Evolutionary conservation across 805 yeast genomes (phyloP), one percentile per base, ranked within the genome.

Genomic region (Starmerella etchellsii): DNA sequence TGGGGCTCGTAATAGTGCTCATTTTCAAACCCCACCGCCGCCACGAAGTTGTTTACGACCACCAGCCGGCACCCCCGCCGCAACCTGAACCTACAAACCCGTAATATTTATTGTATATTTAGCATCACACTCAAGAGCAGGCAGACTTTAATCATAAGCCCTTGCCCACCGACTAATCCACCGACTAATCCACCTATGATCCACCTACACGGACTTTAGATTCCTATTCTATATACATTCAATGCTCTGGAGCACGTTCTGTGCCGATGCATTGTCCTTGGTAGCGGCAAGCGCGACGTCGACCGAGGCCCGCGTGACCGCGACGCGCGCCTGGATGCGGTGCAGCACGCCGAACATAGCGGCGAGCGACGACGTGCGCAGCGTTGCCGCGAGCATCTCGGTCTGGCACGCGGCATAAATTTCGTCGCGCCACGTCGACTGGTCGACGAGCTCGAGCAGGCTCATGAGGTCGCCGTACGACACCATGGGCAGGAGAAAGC

Each of bases 1-100:
- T 84, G 26, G 77, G 81, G 3, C 63, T 84, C 40, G 64, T 85
- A 34, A 70, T 85, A 48, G 57, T 84, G 14, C 73, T 87, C 3
- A 61, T 85, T 49, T 68, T 82, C 44, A 80, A 76, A 45, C 63
- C 62, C 11, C 52, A 49, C 13, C 46, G 32, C 31, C 31, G 35
- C 9, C 41, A 40, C 32, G 26, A 25, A 18, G 41, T 41, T 13
- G 42, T 47, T 7, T 43, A 48, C 32, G 47, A 39, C 11, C 40
- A 37, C 31, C 32, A 25, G 13, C 43, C 43, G 18, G 38, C 37
- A 5, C 45, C 41, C 4, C 36, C 28, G 6, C 16, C 39, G 8
- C n/a, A 29, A 9, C 30, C 36, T 5, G 18, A 5, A 15, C 19
- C 21, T 4, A 25, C 19, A 15, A 14, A 34, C 7, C 13, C n/a